Evolutionary conservation across 768 basidiomycete genomes (phyloP).

Genomic region (Panus rudis): DNA sequence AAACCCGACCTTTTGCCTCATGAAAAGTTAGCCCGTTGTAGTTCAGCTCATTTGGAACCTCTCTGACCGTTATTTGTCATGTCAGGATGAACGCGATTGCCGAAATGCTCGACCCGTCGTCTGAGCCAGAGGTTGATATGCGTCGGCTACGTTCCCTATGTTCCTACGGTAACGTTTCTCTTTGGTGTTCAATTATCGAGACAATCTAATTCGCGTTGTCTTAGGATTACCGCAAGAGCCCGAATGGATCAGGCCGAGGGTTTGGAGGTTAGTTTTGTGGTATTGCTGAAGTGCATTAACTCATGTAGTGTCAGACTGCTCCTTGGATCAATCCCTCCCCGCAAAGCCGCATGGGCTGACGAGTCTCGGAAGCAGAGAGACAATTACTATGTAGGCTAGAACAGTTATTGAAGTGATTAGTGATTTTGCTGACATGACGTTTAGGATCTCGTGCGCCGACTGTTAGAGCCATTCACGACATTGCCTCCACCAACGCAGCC

Average conservation of each 20-base stretch:
- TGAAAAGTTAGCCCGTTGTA: slow-evolving; percentile 43
- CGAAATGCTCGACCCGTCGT: slow-evolving; percentile 49
- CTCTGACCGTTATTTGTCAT: slow-evolving; percentile 6
- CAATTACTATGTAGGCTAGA: slow-evolving; percentile 60
- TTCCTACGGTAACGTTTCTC: slow-evolving; percentile 45
- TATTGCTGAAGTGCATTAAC: slow-evolving; percentile 1
- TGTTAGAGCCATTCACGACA: slow-evolving; percentile 47
- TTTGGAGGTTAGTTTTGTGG: slow-evolving; percentile 59
- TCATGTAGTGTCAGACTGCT: slow-evolving; percentile 37
- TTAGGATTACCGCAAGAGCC: slow-evolving; percentile 71
- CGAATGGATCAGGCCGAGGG: slow-evolving; percentile 64
- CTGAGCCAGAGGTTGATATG: slow-evolving; percentile 48
- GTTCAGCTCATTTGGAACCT: not conserved
- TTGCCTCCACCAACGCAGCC: slow-evolving; percentile 36
- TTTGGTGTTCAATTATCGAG: slow-evolving; percentile 1
- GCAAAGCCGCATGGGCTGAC: slow-evolving; percentile 52
- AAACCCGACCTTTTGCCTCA: slow-evolving; percentile 51
- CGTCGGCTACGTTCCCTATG: slow-evolving; percentile 49
- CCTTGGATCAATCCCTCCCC: slow-evolving; percentile 51
- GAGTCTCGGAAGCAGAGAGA: slow-evolving; percentile 57
- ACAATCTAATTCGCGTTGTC: not conserved
- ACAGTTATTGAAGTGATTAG: not conserved
- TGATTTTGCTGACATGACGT: slow-evolving; percentile 12
- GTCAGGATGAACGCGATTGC: slow-evolving; percentile 49
- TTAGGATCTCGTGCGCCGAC: slow-evolving; percentile 63